Evolutionary conservation across 1,284 basidiomycete species (phyloP).

Genomic region (Cryptococcus sp.): DNA sequence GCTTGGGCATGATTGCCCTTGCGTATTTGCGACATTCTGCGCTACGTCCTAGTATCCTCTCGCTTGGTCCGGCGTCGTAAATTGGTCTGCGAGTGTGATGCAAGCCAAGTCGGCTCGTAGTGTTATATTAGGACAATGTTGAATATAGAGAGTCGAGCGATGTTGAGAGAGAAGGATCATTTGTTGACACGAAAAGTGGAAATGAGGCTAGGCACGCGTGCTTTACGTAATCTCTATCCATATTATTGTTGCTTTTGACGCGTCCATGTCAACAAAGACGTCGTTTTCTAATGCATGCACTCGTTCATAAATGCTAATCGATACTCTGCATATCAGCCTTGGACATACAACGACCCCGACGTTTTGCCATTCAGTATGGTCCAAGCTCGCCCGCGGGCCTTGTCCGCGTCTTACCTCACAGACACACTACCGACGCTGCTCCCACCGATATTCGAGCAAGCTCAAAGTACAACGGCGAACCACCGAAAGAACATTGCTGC

Average conservation of each 20-base stretch:
- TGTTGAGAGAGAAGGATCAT: conserved; percentile 3
- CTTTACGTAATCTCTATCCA: conserved; percentile 11
- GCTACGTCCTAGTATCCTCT: conserved; percentile 17
- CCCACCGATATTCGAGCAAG: conserved; percentile 75
- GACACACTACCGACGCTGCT: conserved; percentile 51
- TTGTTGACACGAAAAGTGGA: conserved; percentile 17
- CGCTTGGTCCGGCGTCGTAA: no score
- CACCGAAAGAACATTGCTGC: conserved; percentile 90
- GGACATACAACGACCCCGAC: no score
- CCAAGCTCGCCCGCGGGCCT: conserved; percentile 14
- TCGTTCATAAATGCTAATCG: no score
- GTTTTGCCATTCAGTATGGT: no score
- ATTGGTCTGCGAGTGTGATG: no score
- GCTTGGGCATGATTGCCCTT: conserved; percentile 3
- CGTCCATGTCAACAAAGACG: conserved; percentile 18
- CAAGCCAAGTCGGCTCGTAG: neutral
- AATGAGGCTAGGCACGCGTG: neutral
- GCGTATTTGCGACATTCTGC: conserved; percentile 23
- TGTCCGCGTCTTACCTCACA: conserved; percentile 38
- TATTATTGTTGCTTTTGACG: neutral
- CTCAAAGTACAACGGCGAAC: conserved; percentile 77
- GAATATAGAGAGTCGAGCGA: neutral
- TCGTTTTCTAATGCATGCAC: neutral
- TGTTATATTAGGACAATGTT: neutral
- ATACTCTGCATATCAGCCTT: no score